phyloP scores from a whole-genome alignment of 306 rosid species.

The Oemleria cerasiformis region DNA sequence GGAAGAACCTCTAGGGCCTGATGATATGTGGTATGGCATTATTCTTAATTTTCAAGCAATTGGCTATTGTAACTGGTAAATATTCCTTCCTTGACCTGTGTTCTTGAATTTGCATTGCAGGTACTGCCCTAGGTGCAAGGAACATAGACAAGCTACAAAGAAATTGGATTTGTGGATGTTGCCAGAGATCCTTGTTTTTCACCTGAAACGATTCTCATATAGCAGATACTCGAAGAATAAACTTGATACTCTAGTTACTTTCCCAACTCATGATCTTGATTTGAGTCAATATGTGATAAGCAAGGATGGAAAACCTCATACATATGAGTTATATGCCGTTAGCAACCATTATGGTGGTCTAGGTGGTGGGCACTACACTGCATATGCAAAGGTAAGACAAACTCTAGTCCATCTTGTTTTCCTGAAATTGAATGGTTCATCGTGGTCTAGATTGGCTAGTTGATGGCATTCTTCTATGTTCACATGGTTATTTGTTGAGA shows the following conservation, averaged over 20 bases:
- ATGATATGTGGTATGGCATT: constrained; percentile 82
- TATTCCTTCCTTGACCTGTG: constrained; percentile 8
- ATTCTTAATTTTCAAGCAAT: constrained; percentile 1
- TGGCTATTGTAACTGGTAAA: not conserved
- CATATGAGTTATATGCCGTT: constrained; percentile 81
- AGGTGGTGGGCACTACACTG: constrained; percentile 98
- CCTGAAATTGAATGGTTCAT: not conserved
- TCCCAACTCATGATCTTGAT: constrained; percentile 90
- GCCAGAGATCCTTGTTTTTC: constrained; percentile 95
- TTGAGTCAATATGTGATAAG: constrained; percentile 80
- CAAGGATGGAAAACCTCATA: constrained; percentile 65
- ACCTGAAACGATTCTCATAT: constrained; percentile 91
- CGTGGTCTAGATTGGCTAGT: not conserved
- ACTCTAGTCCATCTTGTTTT: not conserved
- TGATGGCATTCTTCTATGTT: not conserved
- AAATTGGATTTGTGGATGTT: constrained; percentile 97
- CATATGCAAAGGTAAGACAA: constrained; percentile 73
- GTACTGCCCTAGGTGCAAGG: constrained; percentile 98
- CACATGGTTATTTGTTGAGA: constrained; percentile 11
- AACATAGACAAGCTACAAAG: constrained; percentile 95
- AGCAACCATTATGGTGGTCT: constrained; percentile 99
- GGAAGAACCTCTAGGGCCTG: constrained; percentile 98
- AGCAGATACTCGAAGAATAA: constrained; percentile 95
- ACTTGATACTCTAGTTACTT: constrained; percentile 88
- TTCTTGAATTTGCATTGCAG: constrained; percentile 33